Evolutionary conservation across 129 eudicot species (phyloP), one percentile per base, ranked within the genome.

Genomic region (Dittrichia graveolens): DNA sequence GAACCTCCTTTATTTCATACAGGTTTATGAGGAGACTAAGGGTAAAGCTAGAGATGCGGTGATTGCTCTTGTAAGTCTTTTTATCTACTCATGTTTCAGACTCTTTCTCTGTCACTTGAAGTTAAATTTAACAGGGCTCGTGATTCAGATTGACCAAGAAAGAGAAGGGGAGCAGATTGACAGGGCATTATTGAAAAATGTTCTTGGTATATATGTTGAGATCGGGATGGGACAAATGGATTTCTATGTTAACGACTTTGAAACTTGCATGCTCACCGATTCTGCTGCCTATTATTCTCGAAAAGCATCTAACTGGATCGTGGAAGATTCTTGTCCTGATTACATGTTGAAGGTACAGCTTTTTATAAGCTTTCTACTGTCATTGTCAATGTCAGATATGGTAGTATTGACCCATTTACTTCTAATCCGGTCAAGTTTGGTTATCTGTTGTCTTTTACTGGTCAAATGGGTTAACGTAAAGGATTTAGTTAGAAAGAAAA

Each of bases 131-230:
- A 69, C 35, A 50, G 62, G 53, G 45, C 39, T 49, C 58, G 48
- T 61, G 44, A 58, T 62, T 35, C 69, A 88, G 93, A 88, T 91
- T 85, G 87, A 88, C 56, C 83, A 67, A 84, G 97, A 91, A 67
- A 85, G 96, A 9, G 89, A 88, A 69, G 96, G 97, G 18, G 96
- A 84, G 80, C 96, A 86, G 79, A 91, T 91, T 66, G 95, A 88
- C 62, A 71, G 91, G 67, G 93, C 90, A 72, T 66, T 86, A 45
- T 34, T 91, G 57, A 91, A 88, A 78, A 86, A 86, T 61, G 84
- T 91, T 37, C 78, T 86, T 45, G 92, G 71, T 78, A 84, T 88
- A 19, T 86, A 78, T 77, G 88, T 85, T 42, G 93, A 84, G 72
- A 79, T 88, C 58, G 97, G 96, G 54, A 88, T 82, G 92, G 89